These are phyloP conservation scores for Sesbania bispinosa DNA, from an alignment of 306 rosid genomes.

Conservation along the genomic window DNA sequence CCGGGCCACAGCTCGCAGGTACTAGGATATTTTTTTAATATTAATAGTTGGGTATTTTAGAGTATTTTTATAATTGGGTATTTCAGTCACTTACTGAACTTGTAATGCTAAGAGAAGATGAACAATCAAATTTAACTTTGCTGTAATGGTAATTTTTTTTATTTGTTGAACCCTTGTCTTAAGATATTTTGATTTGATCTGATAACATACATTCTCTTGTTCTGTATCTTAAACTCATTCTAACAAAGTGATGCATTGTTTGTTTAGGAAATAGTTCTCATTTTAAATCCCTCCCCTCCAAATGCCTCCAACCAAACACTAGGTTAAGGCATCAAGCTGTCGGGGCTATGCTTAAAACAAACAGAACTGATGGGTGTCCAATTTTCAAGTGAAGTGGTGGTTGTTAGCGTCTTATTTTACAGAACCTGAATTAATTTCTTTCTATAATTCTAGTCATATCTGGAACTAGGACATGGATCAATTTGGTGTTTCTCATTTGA, in stretches of 20 bases:
- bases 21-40: background rate
- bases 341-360: background rate
- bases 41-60: no score
- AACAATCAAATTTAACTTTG: background rate
- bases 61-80: no score
- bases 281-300: no score
- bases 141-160: background rate
- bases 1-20: conserved; percentile 72
- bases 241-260: background rate
- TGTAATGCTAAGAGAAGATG: no score
- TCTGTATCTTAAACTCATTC: background rate
- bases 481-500: background rate
- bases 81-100: no score
- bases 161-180: background rate
- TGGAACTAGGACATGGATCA: background rate
- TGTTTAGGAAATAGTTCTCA: no score
- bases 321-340: background rate
- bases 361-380: background rate
- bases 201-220: background rate
- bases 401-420: background rate
- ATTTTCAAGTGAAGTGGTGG: background rate
- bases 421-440: conserved; percentile 1
- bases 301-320: no score
- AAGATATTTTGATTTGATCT: background rate
- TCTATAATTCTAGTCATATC: background rate